Percentiles rank a stretch among this genome's conserved stretches.
Evolutionary conservation across 805 yeast genomes (phyloP).

Genomic region (Candida dendrica): DNA sequence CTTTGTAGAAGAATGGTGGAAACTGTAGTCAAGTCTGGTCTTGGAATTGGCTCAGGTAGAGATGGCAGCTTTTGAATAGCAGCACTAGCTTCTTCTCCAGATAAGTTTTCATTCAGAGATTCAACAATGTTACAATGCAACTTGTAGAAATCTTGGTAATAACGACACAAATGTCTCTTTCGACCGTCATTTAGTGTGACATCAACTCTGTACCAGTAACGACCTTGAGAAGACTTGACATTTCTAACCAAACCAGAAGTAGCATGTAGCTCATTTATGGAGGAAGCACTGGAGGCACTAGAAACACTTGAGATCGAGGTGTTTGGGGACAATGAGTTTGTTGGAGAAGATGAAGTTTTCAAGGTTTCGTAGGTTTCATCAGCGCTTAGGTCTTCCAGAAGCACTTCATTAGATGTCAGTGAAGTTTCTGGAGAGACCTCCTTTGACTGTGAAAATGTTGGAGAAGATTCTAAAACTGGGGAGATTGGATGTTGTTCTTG

Average conservation of each 20-base stretch:
- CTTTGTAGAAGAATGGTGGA: slow-evolving; percentile 26
- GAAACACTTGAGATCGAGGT: not conserved
- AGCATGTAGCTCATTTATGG: slow-evolving; percentile 19
- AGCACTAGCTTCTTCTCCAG: slow-evolving; percentile 2
- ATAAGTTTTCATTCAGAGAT: slow-evolving; percentile 7
- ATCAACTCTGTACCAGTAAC: slow-evolving; percentile 47
- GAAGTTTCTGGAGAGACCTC: not conserved
- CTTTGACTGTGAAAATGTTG: no score
- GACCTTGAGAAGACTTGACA: slow-evolving; percentile 32
- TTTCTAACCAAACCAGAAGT: slow-evolving; percentile 31
- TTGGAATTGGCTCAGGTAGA: slow-evolving; percentile 42
- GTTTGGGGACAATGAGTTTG: slow-evolving; percentile 2
- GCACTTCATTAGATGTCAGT: not conserved
- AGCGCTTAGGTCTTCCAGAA: not conserved
- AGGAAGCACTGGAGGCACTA: not conserved
- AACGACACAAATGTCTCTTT: slow-evolving; percentile 36
- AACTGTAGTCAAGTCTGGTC: slow-evolving; percentile 24
- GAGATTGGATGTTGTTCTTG: no score
- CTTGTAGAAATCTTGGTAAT: slow-evolving; percentile 44
- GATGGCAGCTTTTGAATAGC: slow-evolving; percentile 25
- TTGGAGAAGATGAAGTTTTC: slow-evolving; percentile 3
- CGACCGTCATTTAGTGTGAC: slow-evolving; percentile 27
- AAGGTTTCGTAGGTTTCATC: not conserved
- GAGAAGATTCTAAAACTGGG: no score
- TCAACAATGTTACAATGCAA: slow-evolving; percentile 31